Percentiles rank a stretch among this genome's conserved stretches.
Conservation (phyloP, 805 yeast species). For the Wickerhamomyces strasburgensis region DNA sequence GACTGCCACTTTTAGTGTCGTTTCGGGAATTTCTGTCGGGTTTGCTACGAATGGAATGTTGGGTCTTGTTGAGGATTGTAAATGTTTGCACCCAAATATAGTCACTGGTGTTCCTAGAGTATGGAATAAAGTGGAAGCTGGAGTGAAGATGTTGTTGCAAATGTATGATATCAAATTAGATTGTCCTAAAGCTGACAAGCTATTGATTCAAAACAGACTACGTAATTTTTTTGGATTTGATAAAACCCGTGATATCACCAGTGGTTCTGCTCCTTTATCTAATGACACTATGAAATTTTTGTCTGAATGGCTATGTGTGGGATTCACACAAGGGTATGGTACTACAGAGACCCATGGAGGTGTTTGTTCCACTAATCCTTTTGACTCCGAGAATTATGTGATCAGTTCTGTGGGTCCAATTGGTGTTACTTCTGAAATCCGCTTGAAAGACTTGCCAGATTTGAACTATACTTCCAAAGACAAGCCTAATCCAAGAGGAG, state of each 20-base stretch:
- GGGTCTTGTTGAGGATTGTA: slow-evolving; percentile 47
- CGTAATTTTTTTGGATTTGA: slow-evolving; percentile 9
- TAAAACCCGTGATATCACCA: slow-evolving; percentile 25
- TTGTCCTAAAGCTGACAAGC: slow-evolving; percentile 1
- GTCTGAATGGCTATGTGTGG: slow-evolving; percentile 44
- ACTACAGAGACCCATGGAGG: slow-evolving; percentile 53
- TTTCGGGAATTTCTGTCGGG: slow-evolving; percentile 30
- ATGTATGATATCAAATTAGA: slow-evolving; percentile 1
- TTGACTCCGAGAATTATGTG: not conserved
- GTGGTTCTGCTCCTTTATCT: slow-evolving; percentile 61
- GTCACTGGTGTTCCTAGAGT: slow-evolving; percentile 52
- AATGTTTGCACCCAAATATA: slow-evolving; percentile 39
- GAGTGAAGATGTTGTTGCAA: slow-evolving; percentile 31
- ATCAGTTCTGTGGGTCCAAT: slow-evolving; percentile 34
- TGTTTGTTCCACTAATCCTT: slow-evolving; percentile 26
- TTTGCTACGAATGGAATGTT: slow-evolving; percentile 37
- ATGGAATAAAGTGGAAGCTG: slow-evolving; percentile 46
- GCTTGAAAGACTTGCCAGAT: slow-evolving; percentile 42
- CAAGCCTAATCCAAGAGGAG: slow-evolving; percentile 34
- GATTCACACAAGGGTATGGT: slow-evolving; percentile 47
- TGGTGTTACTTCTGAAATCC: slow-evolving; percentile 40
- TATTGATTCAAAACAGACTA: slow-evolving; percentile 1
- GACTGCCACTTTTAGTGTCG: slow-evolving; percentile 22
- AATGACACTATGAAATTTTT: slow-evolving; percentile 50
- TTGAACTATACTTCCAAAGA: slow-evolving; percentile 33